Evolutionary conservation across 1,139 yeast species (phyloP), one percentile per base, ranked within the genome.

Genomic region (Debaryomyces coudertii): DNA sequence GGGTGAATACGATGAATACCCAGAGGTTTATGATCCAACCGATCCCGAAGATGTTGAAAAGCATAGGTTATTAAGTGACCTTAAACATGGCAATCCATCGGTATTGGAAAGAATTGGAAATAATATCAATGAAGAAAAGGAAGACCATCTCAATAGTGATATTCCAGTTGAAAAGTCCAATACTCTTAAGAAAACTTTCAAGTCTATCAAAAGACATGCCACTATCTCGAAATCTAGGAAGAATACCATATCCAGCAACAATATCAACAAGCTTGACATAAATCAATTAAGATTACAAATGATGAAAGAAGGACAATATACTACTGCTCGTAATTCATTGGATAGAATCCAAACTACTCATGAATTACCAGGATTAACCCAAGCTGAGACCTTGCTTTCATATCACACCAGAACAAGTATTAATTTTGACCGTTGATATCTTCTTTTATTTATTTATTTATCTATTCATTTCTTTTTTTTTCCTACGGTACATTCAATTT

Each of bases 21-120:
- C 83, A 4, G 64, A 60, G 22, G 81, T 80, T 15, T 82, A 75
- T 56, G 87, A 82, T 60, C 87, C 87, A 28, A 82, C 87, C n/a
- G 71, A 78, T 60, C 53, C 62, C 16, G 71, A 69, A 56, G 76
- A 76, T 65, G 64, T 76, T 47, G 74, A 74, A 55, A 62, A 68
- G 61, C 69, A 74, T 62, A 56, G 79, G 55, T 55, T 75, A 18
- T 58, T 74, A 42, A 64, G 60, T 16, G 65, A 68, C 39, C 61
- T 73, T 23, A 68, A 69, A 37, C 64, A 66, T 12, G 59, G 58
- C 7, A 71, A 71, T 44, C 76, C 77, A 2, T 65, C 64, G 25
- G 56, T 69, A 11, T 60, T 72, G 44, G 69, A 69, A 7, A 63
- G 66, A 47, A 57, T 71, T 47, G 76, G 71, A 50, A 47, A 60